phyloP scores from a whole-genome alignment of 176 grass and related monocot species.

The Poa pratensis region DNA sequence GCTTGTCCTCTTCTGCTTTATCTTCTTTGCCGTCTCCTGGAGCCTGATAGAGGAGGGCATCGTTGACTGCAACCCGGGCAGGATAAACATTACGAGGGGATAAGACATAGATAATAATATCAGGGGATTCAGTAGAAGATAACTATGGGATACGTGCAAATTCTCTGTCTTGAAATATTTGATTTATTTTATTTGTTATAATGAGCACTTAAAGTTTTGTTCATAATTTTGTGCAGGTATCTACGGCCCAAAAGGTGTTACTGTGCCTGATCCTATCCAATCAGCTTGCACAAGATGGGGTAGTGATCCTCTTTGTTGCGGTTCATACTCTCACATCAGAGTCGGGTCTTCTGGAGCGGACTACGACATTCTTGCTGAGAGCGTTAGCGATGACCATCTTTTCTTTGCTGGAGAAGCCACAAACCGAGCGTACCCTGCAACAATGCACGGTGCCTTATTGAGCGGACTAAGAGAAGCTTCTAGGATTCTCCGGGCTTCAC shows the following conservation, averaged over 20 bases:
- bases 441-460: conserved; percentile 95
- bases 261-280: conserved; percentile 84
- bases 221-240: conserved; percentile 60
- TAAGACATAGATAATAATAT: neutral
- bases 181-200: conserved; percentile 3
- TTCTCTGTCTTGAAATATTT: conserved; percentile 6
- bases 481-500: conserved; percentile 55
- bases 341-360: conserved; percentile 90
- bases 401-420: conserved; percentile 97
- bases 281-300: conserved; percentile 96
- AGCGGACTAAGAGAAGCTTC: conserved; percentile 91
- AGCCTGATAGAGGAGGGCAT: neutral
- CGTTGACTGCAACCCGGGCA: neutral
- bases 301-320: conserved; percentile 71
- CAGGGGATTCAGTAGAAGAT: neutral
- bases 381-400: conserved; percentile 53
- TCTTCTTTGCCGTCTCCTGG: neutral
- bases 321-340: conserved; percentile 94
- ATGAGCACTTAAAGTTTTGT: neutral
- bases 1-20: neutral
- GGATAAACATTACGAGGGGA: neutral
- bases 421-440: conserved; percentile 81
- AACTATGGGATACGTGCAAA: neutral
- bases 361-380: conserved; percentile 83
- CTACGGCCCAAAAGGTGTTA: conserved; percentile 78